These are phyloP conservation scores for Plantago elongata DNA, from an alignment of 257 asterid genomes.

Conservation along the genomic window DNA sequence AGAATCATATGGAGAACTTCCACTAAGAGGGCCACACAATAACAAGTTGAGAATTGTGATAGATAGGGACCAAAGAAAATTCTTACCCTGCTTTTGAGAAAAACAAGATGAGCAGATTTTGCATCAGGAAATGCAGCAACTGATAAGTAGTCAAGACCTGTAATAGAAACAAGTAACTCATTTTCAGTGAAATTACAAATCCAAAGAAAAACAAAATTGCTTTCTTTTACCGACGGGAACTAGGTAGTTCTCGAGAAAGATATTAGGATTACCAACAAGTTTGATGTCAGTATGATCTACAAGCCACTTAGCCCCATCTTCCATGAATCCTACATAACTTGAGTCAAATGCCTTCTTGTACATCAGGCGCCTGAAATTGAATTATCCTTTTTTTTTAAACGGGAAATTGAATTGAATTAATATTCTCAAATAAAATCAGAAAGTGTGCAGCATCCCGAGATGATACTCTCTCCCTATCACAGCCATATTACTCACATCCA, in stretches of 20 bases:
- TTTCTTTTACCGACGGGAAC: not conserved
- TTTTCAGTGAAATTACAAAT: too few species aligned
- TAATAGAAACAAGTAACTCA: conserved; percentile 15
- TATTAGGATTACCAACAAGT: conserved; percentile 66
- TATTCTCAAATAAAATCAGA: not conserved
- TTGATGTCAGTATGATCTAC: conserved; percentile 91
- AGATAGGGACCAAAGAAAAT: conserved; percentile 7
- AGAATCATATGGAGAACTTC: not conserved
- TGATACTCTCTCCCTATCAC: too few species aligned
- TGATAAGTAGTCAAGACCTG: conserved; percentile 90
- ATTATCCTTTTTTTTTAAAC: too few species aligned
- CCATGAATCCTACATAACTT: conserved; percentile 87
- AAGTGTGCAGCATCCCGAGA: not conserved
- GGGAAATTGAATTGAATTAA: conserved; percentile 24
- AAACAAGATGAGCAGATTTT: conserved; percentile 71
- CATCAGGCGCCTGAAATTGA: conserved; percentile 77
- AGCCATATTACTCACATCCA: too few species aligned
- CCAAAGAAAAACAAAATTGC: not conserved
- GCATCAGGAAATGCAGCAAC: conserved; percentile 77
- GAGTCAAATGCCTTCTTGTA: conserved; percentile 75
- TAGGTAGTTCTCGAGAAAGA: not conserved
- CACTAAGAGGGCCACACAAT: not conserved
- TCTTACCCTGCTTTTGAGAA: conserved; percentile 73
- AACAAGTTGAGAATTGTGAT: not conserved
- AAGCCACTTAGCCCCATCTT: conserved; percentile 92